These are phyloP conservation scores for Globisporangium polare DNA, from an alignment of 352 stramenopile genomes.

Conservation along the genomic window DNA sequence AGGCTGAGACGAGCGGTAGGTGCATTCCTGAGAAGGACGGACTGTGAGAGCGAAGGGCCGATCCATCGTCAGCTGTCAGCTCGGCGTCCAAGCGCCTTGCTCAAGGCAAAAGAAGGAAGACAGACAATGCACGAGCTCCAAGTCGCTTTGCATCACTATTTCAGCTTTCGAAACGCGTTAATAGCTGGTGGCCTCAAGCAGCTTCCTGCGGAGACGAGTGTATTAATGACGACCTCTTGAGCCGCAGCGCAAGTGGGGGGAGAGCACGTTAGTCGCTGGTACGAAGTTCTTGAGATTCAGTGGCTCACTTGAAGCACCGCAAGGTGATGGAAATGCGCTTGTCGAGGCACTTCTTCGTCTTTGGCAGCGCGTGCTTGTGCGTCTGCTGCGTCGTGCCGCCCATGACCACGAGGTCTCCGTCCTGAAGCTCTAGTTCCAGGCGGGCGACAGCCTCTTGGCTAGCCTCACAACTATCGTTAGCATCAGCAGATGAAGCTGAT, in stretches of 20 bases:
- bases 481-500: background rate
- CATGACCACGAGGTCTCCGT: constrained; percentile 50
- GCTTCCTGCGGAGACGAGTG: too few relatives aligned
- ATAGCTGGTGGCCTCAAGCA: too few relatives aligned
- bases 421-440: constrained; percentile 29
- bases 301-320: constrained; percentile 13
- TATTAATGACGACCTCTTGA: background rate
- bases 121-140: background rate
- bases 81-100: background rate
- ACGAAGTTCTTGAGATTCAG: background rate
- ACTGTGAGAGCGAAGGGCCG: too few relatives aligned
- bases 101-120: too few relatives aligned
- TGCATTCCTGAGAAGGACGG: too few relatives aligned
- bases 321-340: constrained; percentile 14
- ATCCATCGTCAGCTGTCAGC: background rate
- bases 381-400: constrained; percentile 36
- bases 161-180: background rate
- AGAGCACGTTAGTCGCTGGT: too few relatives aligned
- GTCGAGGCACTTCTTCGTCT: constrained; percentile 14
- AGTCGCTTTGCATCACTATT: background rate
- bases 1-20: too few relatives aligned
- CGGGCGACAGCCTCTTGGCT: background rate
- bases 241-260: background rate
- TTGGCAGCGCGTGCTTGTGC: constrained; percentile 47
- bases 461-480: too few relatives aligned